phyloP scores from a whole-genome alignment of 2,329 filamentous ascomycete species.

The Phoma sp. region DNA sequence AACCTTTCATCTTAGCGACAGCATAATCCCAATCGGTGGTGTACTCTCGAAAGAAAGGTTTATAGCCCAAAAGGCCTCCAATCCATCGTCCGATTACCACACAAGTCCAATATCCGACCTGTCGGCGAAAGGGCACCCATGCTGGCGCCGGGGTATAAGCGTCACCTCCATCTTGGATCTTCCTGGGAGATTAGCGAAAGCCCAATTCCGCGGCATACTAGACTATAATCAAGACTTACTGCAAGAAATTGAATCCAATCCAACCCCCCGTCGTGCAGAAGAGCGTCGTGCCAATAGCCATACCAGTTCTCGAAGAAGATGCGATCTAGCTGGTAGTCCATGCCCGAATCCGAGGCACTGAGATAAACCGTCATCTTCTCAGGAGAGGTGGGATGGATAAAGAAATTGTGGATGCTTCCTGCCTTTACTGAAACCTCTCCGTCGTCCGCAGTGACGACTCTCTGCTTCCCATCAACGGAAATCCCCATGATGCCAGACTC shows the following conservation, averaged over 20 bases:
- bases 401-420: conserved; percentile 22
- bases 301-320: conserved; percentile 51
- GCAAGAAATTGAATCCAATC: conserved; percentile 43
- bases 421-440: conserved; percentile 32
- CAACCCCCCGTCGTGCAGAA: conserved; percentile 33
- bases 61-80: conserved; percentile 48
- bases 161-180: conserved; percentile 52
- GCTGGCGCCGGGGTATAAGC: conserved; percentile 46
- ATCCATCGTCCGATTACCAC: conserved; percentile 50
- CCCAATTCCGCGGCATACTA: conserved; percentile 3
- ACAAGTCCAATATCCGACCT: conserved; percentile 32
- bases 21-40: conserved; percentile 47
- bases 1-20: conserved; percentile 13
- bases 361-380: conserved; percentile 22
- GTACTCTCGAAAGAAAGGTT: conserved; percentile 48
- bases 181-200: neutral
- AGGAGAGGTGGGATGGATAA: conserved; percentile 13
- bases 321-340: conserved; percentile 40
- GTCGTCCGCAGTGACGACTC: conserved; percentile 31
- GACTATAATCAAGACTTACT: conserved; percentile 22
- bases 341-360: conserved; percentile 31
- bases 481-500: conserved; percentile 34
- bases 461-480: conserved; percentile 35
- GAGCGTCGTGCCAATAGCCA: conserved; percentile 40
- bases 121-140: conserved; percentile 48